Evolutionary conservation across 2,329 filamentous ascomycete species (phyloP).

Genomic region (Myriosclerotinia duriaeana): DNA sequence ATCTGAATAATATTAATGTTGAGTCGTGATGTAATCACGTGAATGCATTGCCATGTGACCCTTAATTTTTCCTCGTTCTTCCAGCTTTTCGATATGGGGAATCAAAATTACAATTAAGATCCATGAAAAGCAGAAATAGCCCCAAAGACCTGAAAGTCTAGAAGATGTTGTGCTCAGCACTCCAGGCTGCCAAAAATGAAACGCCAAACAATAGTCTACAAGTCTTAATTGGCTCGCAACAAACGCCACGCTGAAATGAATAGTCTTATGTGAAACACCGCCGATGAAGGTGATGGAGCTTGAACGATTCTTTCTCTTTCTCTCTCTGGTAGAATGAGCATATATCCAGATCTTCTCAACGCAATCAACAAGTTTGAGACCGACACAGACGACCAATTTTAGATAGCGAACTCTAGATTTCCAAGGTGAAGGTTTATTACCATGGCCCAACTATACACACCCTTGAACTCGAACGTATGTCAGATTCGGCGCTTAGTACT

Average conservation of each 20-base stretch:
- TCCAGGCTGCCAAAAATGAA: not conserved
- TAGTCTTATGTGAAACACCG: not conserved
- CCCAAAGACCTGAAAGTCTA: not conserved
- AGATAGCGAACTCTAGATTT: not conserved
- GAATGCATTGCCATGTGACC: not conserved
- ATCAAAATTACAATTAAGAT: too few relatives aligned
- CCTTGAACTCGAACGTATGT: not conserved
- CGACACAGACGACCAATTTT: not conserved
- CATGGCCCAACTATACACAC: slow-evolving; percentile 3
- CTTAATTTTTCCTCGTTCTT: not conserved
- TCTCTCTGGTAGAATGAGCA: not conserved
- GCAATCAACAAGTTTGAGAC: too few relatives aligned
- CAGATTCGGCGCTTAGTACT: slow-evolving; percentile 22
- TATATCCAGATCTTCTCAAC: not conserved
- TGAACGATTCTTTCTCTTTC: accelerated
- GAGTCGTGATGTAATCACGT: too few relatives aligned
- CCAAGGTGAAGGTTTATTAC: not conserved
- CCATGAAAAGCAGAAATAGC: too few relatives aligned
- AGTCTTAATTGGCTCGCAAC: slow-evolving; percentile 1
- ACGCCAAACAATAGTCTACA: not conserved
- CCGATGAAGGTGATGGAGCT: not conserved
- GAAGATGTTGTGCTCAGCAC: not conserved
- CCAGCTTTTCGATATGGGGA: not conserved
- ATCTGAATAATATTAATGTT: not conserved
- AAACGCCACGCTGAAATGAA: slow-evolving; percentile 16